A percentile compares a stretch with the other conserved stretches of the same genome.
Evolutionary conservation across 192 early-diverging fungal species (phyloP).

Genomic region (Coemansia sp.): DNA sequence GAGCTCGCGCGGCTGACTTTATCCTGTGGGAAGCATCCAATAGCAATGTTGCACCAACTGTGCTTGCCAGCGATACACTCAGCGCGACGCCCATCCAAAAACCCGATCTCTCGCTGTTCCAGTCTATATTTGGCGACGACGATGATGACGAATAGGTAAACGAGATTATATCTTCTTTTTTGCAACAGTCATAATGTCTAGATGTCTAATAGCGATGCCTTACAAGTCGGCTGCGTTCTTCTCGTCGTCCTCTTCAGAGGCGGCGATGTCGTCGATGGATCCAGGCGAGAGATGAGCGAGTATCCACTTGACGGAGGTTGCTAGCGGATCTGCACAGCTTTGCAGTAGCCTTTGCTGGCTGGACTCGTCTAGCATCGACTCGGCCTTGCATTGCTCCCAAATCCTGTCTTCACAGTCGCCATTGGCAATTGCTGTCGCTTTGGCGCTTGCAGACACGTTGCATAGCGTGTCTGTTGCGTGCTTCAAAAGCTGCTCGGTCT

Average conservation of each 20-base stretch:
- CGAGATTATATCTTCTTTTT: neutral
- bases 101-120: constrained; percentile 26
- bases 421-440: neutral
- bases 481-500: constrained; percentile 1
- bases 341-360: neutral
- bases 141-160: too few species aligned
- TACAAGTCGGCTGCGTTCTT: constrained; percentile 6
- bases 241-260: neutral
- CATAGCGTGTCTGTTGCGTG: neutral
- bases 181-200: neutral
- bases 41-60: neutral
- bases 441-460: neutral
- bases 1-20: constrained; percentile 33
- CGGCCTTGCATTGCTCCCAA: constrained; percentile 9
- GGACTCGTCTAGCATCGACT: neutral
- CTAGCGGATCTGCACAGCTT: neutral
- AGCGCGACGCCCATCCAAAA: neutral
- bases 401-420: neutral
- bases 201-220: neutral
- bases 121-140: constrained; percentile 34
- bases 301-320: constrained; percentile 2
- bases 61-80: constrained; percentile 12
- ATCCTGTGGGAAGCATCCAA: constrained; percentile 7
- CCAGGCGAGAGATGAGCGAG: neutral
- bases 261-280: neutral